Evolutionary conservation across 352 stramenopile species (phyloP).

Genomic region (Pythium phragmiticola): DNA sequence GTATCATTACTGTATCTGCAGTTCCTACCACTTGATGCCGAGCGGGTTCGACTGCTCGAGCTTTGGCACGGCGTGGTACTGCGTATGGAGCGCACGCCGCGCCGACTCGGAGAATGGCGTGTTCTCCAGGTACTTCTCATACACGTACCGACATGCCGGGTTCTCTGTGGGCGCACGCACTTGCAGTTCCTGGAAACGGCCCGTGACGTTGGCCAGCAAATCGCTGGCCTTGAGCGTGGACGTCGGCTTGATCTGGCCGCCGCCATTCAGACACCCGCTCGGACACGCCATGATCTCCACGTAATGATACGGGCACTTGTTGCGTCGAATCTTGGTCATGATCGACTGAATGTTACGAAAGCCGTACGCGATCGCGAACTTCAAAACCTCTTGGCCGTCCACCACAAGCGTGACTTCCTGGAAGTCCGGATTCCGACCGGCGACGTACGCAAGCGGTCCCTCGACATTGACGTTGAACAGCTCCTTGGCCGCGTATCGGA

Average conservation of each 20-base stretch:
- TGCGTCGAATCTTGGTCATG: slow-evolving; percentile 91
- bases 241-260: slow-evolving; percentile 90
- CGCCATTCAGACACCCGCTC: slow-evolving; percentile 97
- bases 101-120: slow-evolving; percentile 73
- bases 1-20: slow-evolving; percentile 5
- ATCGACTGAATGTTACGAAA: slow-evolving; percentile 98
- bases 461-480: slow-evolving; percentile 86
- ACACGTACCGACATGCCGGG: slow-evolving; percentile 73
- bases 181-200: slow-evolving; percentile 63
- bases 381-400: slow-evolving; percentile 81
- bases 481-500: slow-evolving; percentile 86
- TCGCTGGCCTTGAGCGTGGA: slow-evolving; percentile 52
- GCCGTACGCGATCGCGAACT: slow-evolving; percentile 94
- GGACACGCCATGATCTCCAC: slow-evolving; percentile 99
- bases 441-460: slow-evolving; percentile 83
- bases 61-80: slow-evolving; percentile 84
- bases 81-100: slow-evolving; percentile 63
- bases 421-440: slow-evolving; percentile 90
- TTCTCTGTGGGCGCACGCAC: slow-evolving; percentile 64
- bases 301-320: slow-evolving; percentile 93
- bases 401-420: slow-evolving; percentile 73
- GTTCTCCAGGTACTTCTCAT: slow-evolving; percentile 78
- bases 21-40: slow-evolving; percentile 79
- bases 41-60: slow-evolving; percentile 82
- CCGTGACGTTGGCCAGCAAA: slow-evolving; percentile 64